Evolutionary conservation across 768 basidiomycete species (phyloP).

Genomic region (Tulasnella calospora): DNA sequence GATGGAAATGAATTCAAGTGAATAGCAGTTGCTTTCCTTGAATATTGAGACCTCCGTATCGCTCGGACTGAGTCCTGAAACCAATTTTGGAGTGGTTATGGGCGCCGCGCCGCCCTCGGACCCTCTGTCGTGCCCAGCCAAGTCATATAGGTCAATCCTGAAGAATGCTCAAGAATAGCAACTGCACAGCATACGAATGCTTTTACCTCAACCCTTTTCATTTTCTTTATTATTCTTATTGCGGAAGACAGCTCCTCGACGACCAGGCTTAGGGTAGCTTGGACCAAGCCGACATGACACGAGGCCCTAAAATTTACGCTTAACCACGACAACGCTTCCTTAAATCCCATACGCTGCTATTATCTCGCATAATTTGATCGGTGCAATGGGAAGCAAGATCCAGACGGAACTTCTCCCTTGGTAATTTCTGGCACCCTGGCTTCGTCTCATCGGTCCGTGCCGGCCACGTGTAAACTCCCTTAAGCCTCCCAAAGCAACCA

Average conservation of each 20-base stretch:
- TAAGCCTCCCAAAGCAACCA: background rate
- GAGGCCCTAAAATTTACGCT: background rate
- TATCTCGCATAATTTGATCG: background rate
- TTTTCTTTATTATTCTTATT: background rate
- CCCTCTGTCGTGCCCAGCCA: background rate
- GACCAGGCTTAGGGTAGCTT: background rate
- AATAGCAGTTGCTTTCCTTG: background rate
- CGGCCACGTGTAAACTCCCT: background rate
- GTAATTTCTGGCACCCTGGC: conserved; percentile 8
- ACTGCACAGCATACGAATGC: background rate
- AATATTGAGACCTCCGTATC: background rate
- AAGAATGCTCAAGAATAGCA: background rate
- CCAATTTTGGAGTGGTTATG: background rate
- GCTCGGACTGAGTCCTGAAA: conserved; percentile 5
- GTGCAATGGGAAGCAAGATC: background rate
- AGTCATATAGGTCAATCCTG: background rate
- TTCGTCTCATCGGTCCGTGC: background rate
- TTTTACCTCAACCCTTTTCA: background rate
- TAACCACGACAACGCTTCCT: background rate
- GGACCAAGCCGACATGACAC: background rate
- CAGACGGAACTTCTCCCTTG: background rate
- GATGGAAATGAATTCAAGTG: background rate
- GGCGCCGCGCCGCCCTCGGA: background rate
- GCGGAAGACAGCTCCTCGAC: background rate
- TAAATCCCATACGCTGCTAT: background rate